Evolutionary conservation across 805 yeast genomes (phyloP).

Genomic region (Candida nemodendra): DNA sequence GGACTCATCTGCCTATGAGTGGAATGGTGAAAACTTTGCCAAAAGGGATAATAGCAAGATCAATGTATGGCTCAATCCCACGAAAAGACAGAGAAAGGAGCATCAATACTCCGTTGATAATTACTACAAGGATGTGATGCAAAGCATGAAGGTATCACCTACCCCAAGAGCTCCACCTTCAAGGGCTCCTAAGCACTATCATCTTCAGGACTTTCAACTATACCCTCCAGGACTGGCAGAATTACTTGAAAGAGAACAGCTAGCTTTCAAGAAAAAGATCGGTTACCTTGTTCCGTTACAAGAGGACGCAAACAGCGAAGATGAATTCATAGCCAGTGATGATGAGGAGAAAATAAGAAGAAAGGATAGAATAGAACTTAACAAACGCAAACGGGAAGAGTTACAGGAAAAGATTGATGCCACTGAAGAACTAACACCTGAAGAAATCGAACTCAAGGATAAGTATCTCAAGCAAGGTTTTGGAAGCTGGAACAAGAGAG

Average conservation of each 20-base stretch:
- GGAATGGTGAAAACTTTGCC: constrained; percentile 92
- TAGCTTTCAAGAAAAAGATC: constrained; percentile 58
- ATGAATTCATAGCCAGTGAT: constrained; percentile 41
- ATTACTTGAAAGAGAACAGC: constrained; percentile 62
- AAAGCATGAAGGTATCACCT: constrained; percentile 37
- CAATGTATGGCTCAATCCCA: constrained; percentile 69
- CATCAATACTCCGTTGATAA: constrained; percentile 77
- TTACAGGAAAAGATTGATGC: constrained; percentile 57
- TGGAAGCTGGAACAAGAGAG: constrained; percentile 70
- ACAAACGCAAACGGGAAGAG: constrained; percentile 36
- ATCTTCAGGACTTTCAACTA: constrained; percentile 73
- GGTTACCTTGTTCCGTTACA: constrained; percentile 56
- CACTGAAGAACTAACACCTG: constrained; percentile 60
- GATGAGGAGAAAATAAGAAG: constrained; percentile 27
- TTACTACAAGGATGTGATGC: constrained; percentile 68
- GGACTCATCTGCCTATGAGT: constrained; percentile 83
- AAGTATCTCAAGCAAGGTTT: constrained; percentile 56
- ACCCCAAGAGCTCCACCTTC: constrained; percentile 40
- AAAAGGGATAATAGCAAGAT: constrained; percentile 44
- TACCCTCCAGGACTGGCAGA: constrained; percentile 54
- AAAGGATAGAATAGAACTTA: constrained; percentile 25
- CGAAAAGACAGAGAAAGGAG: constrained; percentile 73
- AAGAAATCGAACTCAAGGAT: constrained; percentile 56
- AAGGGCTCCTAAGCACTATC: constrained; percentile 62
- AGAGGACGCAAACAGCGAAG: constrained; percentile 59